Percentiles rank a stretch among this genome's conserved stretches.
Conservation (phyloP, 345 rosid genomes). For the Populus euphratica region DNA sequence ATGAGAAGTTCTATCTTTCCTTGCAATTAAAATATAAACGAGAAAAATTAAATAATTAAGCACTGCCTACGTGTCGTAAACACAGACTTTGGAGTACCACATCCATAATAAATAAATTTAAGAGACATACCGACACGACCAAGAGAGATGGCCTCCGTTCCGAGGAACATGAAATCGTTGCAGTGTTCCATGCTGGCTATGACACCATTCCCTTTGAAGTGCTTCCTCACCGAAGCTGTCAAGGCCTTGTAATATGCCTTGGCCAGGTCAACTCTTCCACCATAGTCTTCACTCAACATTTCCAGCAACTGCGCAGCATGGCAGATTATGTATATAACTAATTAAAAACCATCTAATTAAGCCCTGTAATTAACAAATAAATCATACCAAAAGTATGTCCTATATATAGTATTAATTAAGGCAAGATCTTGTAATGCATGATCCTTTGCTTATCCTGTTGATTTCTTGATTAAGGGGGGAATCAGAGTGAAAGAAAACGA, state of each 20-base stretch:
- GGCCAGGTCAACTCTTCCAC: conserved; percentile 90
- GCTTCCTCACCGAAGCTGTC: conserved; percentile 70
- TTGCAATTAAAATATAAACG: no score
- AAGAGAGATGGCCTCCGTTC: conserved; percentile 86
- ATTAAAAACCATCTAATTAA: neutral
- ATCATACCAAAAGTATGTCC: no score
- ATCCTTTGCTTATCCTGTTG: no score
- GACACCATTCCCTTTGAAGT: conserved; percentile 90
- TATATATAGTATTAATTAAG: no score
- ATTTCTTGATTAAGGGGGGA: no score
- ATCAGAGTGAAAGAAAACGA: no score
- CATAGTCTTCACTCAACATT: conserved; percentile 78
- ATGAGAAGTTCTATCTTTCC: no score
- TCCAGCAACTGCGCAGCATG: conserved; percentile 53
- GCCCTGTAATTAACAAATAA: no score
- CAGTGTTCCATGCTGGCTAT: conserved; percentile 99
- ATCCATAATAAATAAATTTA: neutral
- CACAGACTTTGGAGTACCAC: no score
- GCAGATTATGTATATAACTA: neutral
- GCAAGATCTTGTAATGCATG: no score
- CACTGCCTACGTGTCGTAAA: no score
- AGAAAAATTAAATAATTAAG: no score
- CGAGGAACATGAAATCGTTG: conserved; percentile 97
- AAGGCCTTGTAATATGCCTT: conserved; percentile 78
- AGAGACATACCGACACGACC: conserved; percentile 85